Evolutionary conservation across 176 grass and related monocot genomes (phyloP), one percentile per base, ranked within the genome.

Genomic region (Oryza glumipatula): DNA sequence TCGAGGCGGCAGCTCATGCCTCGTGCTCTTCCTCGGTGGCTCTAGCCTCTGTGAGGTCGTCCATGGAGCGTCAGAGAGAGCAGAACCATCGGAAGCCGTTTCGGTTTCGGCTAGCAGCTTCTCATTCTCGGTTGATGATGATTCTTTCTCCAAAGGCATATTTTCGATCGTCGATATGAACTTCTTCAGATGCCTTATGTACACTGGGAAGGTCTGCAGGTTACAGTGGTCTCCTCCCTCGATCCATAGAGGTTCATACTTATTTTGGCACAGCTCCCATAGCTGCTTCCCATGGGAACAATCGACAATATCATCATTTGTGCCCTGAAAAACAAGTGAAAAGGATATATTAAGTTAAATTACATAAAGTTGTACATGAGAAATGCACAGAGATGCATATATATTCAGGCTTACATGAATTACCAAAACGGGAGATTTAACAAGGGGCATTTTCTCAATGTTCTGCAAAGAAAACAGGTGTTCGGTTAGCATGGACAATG

Each of bases 241-340:
- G 9, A 95, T 92, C 96, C 96, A 98, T 17, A 98, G 78, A 87
- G 96, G 93, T 39, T 95, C 96, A 65, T 94, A 98, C 81, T 98
- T 98, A n/a, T 94, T 77, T 82, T 88, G 88, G 85, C 96, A 89
- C 56, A 93, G 88, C 82, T 98, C 93, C 80, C 85, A 95, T 17
- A 98, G 81, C 51, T 89, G 89, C 85, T 95, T 95, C 11, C 96
- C 96, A 82, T 98, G 93, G 49, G 91, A 92, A 39, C 68, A 94
- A 73, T 95, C 83, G 12, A 95, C 90, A 45, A 90, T 74, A 38
- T 95, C 81, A 86, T 98, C 96, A 67, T 87, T 78, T 79, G 91
- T 95, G 74, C 96, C 96, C 91, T 98, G 86, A 75, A 85, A 80
- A 88, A 65, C 56, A 22, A 79, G 3, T 30, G 22, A 23, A 78